Evolutionary conservation across 176 grass and related monocot species (phyloP), one percentile per base, ranked within the genome.

Genomic region (Canna indica): DNA sequence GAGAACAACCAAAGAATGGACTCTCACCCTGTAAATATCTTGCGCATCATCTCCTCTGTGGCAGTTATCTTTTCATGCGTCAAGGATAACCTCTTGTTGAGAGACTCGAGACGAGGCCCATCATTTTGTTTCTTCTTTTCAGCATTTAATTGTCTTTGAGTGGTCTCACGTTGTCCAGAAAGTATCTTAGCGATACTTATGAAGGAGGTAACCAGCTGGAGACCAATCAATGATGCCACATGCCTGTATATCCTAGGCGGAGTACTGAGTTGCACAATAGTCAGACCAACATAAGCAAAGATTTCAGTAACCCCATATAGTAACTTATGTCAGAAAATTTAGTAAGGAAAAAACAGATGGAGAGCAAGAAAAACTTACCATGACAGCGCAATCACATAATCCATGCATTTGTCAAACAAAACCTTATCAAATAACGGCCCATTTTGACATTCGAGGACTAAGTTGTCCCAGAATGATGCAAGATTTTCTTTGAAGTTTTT

Each of bases 241-340:
- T 92, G 94, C 41, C 94, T 88, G 74, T 90, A 97, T 58, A 97
- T 82, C 76, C 94, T 93, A 81, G 94, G 84, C 56, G 94, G 94
- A 68, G 94, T 80, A 79, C 94, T 97, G 89, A 77, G 71, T 66
- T 15, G 79, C 52, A 80, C 5, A 34, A 80, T 54, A 31, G 35
- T 22, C 16, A 63, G 13, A 57, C 17, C 44, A 31, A 15, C 31
- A 68, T 8, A 26, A 35, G 22, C 32, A 60, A 10, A 17, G 31
- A 29, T 67, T 39, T 25, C 35, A 67, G 22, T 38, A 10, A 41
- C 36, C 7, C 64, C 18, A 12, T 3, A 39, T 3, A 41, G 8
- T 39, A 31, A 28, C 36, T 70, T 31, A 17, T 5, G 5, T 6
- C 31, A 33, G 9, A 17, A 28, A 31, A 70, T 48, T 32, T 18